Conservation (phyloP, 2,329 filamentous ascomycete species). For the Microdochium bolleyi region DNA sequence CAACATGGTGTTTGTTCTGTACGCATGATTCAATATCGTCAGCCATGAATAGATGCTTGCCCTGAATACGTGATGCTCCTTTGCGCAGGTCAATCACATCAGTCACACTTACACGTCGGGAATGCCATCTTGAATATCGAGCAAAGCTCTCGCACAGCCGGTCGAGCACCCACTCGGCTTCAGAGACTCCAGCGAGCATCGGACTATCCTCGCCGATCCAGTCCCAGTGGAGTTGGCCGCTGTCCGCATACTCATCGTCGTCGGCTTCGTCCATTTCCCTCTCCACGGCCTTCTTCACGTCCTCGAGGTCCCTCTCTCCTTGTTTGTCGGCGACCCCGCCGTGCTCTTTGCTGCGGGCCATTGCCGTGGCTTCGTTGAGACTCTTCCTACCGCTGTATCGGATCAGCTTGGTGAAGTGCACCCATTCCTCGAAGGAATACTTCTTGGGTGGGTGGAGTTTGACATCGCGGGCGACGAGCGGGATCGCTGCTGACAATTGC, state of each 20-base stretch:
- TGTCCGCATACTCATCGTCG: slow-evolving; percentile 47
- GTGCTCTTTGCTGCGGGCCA: background rate
- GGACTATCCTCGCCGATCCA: slow-evolving; percentile 65
- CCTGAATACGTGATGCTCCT: no score
- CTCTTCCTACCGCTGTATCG: slow-evolving; percentile 35
- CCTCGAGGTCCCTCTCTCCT: background rate
- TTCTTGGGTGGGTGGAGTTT: slow-evolving; percentile 33
- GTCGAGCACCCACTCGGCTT: slow-evolving; percentile 61
- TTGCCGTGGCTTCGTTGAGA: background rate
- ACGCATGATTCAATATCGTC: no score
- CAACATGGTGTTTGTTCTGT: no score
- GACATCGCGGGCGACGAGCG: slow-evolving; percentile 45
- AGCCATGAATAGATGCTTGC: no score
- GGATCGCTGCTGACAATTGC: slow-evolving; percentile 48
- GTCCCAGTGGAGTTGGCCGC: slow-evolving; percentile 59
- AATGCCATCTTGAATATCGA: slow-evolving; percentile 16
- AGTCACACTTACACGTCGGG: background rate
- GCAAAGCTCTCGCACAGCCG: slow-evolving; percentile 56
- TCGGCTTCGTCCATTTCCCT: slow-evolving; percentile 17
- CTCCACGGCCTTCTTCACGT: background rate
- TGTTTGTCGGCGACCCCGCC: background rate
- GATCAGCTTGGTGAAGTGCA: slow-evolving; percentile 56
- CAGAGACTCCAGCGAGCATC: slow-evolving; percentile 52
- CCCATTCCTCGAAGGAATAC: slow-evolving; percentile 64
- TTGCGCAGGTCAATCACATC: no score